These are phyloP conservation scores for Diaporthe ampelina DNA, from an alignment of 2,329 filamentous ascomycete species.

Conservation along the genomic window DNA sequence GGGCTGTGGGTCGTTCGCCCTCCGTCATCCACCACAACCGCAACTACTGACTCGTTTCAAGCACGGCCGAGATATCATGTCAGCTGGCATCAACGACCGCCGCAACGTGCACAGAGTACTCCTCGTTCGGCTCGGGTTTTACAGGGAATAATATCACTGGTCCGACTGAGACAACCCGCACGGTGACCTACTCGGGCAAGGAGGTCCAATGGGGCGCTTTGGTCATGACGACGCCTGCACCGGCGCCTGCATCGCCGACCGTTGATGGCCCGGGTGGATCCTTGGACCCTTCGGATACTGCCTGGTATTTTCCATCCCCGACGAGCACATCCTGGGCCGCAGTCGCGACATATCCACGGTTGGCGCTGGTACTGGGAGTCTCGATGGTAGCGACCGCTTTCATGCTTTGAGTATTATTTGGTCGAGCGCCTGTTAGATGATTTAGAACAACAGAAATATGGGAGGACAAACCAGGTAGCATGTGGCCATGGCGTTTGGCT, in stretches of 20 bases:
- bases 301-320: slow-evolving; percentile 39
- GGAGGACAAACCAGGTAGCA: neutral
- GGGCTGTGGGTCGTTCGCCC: neutral
- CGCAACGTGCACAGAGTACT: slow-evolving; percentile 64
- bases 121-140: slow-evolving; percentile 58
- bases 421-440: neutral
- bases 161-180: slow-evolving; percentile 61
- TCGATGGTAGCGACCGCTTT: neutral
- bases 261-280: slow-evolving; percentile 36
- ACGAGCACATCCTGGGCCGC: slow-evolving; percentile 37
- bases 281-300: slow-evolving; percentile 38
- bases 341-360: neutral
- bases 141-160: slow-evolving; percentile 56
- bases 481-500: slow-evolving; percentile 29
- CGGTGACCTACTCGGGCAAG: slow-evolving; percentile 57
- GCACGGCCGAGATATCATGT: slow-evolving; percentile 61
- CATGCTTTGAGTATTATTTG: neutral
- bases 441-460: neutral
- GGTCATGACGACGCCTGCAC: slow-evolving; percentile 57
- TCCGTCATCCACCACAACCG: slow-evolving; percentile 3
- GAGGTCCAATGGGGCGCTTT: slow-evolving; percentile 61
- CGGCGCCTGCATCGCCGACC: slow-evolving; percentile 43
- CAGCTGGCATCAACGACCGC: slow-evolving; percentile 57
- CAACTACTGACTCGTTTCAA: slow-evolving; percentile 43
- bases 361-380: slow-evolving; percentile 9